A percentile compares a stretch with the other conserved stretches of the same genome.
Conservation (phyloP, 164 flowering plant species). For the Piper longum region DNA sequence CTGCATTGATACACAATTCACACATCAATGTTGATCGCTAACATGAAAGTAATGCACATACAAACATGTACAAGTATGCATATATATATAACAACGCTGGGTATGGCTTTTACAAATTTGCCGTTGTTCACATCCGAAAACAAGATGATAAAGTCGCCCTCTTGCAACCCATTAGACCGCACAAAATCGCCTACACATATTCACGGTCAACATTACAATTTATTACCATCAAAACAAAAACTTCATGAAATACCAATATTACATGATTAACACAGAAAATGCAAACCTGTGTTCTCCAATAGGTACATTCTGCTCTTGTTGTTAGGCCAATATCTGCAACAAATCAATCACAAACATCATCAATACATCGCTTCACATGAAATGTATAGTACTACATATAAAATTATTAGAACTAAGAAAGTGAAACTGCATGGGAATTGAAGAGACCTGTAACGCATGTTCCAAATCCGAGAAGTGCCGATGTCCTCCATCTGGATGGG, state of each 20-base stretch:
- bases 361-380: background rate
- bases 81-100: background rate
- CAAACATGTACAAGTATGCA: background rate
- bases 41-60: too few relatives aligned
- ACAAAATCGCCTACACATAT: slow-evolving; percentile 74
- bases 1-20: slow-evolving; percentile 15
- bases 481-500: slow-evolving; percentile 91
- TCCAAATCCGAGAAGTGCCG: slow-evolving; percentile 91
- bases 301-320: slow-evolving; percentile 99
- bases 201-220: background rate
- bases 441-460: slow-evolving; percentile 89
- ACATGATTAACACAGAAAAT: background rate
- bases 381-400: background rate
- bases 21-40: too few relatives aligned
- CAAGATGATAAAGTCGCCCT: slow-evolving; percentile 92
- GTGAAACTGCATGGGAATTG: background rate
- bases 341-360: background rate
- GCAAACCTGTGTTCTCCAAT: slow-evolving; percentile 80
- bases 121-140: slow-evolving; percentile 86
- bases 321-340: slow-evolving; percentile 95
- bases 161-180: slow-evolving; percentile 83
- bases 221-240: background rate
- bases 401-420: background rate
- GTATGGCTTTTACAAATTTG: slow-evolving; percentile 50
- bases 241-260: too few relatives aligned